Conservation (phyloP, 345 rosid genomes). For the Turnera subulata region DNA sequence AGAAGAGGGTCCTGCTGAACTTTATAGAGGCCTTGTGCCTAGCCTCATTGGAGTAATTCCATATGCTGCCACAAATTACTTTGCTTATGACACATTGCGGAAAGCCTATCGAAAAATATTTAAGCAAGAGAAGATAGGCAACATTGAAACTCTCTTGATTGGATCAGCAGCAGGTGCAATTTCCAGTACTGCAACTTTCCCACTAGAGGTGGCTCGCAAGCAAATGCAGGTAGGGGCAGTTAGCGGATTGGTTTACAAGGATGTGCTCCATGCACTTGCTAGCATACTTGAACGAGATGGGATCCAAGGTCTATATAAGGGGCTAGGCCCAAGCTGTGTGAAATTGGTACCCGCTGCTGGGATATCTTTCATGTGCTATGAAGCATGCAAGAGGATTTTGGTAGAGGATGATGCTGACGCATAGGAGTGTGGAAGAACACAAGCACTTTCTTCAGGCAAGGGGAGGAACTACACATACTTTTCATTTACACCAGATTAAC, state of each 20-base stretch:
- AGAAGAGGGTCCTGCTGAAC: constrained; percentile 82
- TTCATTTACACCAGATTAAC: too few species aligned
- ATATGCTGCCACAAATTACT: constrained; percentile 88
- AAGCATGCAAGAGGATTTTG: constrained; percentile 83
- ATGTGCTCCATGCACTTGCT: constrained; percentile 76
- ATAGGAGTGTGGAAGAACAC: background rate
- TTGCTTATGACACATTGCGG: constrained; percentile 76
- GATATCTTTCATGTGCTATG: constrained; percentile 97
- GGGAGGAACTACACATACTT: too few species aligned
- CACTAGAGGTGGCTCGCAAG: constrained; percentile 94
- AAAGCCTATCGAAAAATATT: constrained; percentile 63
- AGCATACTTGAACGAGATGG: constrained; percentile 89
- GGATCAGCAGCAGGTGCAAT: constrained; percentile 88
- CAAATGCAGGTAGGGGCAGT: constrained; percentile 98
- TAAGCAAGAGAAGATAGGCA: constrained; percentile 84
- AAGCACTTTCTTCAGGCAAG: background rate
- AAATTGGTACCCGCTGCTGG: constrained; percentile 98
- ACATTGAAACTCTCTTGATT: constrained; percentile 78
- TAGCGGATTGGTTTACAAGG: constrained; percentile 78
- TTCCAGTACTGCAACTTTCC: constrained; percentile 91
- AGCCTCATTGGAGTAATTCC: constrained; percentile 96
- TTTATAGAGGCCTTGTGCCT: constrained; percentile 90
- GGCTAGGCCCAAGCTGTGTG: constrained; percentile 93
- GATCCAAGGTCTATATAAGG: constrained; percentile 72
- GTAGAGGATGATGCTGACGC: constrained; percentile 61